These are phyloP conservation scores for Leccinum longicurvipes DNA, from an alignment of 768 basidiomycete species.

Conservation along the genomic window DNA sequence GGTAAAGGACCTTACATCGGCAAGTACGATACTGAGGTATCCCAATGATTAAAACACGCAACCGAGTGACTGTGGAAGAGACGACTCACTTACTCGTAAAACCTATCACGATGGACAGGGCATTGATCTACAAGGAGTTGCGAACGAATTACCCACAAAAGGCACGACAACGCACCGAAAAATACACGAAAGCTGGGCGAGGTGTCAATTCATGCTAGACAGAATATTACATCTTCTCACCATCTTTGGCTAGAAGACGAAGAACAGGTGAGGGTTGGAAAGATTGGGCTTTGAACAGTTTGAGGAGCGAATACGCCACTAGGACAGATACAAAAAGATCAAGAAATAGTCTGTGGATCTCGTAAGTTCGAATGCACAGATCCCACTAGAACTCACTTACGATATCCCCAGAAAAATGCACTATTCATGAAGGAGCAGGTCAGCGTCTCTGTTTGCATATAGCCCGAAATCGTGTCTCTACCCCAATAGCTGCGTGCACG, in stretches of 20 bases:
- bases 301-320: slow-evolving; percentile 2
- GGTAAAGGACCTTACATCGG: not conserved
- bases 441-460: too few relatives aligned
- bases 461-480: not conserved
- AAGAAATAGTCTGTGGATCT: not conserved
- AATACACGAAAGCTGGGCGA: not conserved
- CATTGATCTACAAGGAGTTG: not conserved
- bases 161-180: not conserved
- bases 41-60: not conserved
- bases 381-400: not conserved
- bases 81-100: slow-evolving; percentile 7
- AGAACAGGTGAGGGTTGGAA: slow-evolving; percentile 1
- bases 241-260: slow-evolving; percentile 1
- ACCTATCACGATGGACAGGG: not conserved
- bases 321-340: slow-evolving; percentile 1
- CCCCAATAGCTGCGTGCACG: not conserved
- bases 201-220: not conserved
- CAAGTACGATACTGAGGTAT: not conserved
- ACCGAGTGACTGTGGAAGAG: not conserved
- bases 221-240: slow-evolving; percentile 5
- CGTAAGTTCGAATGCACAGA: not conserved
- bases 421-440: not conserved
- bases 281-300: not conserved
- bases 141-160: not conserved
- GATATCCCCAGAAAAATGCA: not conserved